These are phyloP conservation scores for Aspergillus pseudotamarii DNA, from an alignment of 2,329 filamentous ascomycete genomes.

Conservation along the genomic window DNA sequence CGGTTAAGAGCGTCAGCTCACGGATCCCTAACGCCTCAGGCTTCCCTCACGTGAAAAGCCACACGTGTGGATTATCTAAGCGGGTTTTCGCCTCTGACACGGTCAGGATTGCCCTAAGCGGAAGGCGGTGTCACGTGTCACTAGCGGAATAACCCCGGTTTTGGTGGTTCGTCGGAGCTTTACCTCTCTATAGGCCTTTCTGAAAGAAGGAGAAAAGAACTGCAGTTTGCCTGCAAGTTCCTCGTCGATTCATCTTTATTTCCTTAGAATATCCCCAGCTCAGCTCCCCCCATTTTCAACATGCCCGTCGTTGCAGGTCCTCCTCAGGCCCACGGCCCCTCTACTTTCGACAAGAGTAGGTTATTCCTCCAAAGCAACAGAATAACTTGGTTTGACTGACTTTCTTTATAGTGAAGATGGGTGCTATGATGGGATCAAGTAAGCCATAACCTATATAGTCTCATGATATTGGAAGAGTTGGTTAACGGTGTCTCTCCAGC, in stretches of 20 bases:
- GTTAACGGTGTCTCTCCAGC: conserved; percentile 55
- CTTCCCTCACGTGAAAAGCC: conserved; percentile 19
- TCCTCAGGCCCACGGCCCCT: conserved; percentile 58
- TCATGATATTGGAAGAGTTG: not conserved
- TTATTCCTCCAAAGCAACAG: conserved; percentile 2
- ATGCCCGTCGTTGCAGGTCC: conserved; percentile 63
- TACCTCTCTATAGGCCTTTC: not conserved
- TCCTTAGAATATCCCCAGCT: not conserved
- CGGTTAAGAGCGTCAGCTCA: conserved; percentile 28
- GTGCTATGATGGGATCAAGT: conserved; percentile 98
- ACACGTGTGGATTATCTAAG: conserved; percentile 21
- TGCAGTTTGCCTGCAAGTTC: conserved; percentile 3
- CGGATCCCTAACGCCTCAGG: conserved; percentile 23
- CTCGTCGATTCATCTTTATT: not conserved
- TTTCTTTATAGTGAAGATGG: conserved; percentile 80
- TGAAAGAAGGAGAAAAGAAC: conserved; percentile 3
- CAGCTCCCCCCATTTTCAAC: conserved; percentile 18
- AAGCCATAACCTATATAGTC: conserved; percentile 50
- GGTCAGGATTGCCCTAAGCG: not conserved
- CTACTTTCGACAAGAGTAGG: conserved; percentile 72
- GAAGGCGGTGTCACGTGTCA: conserved; percentile 22
- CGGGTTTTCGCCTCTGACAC: not conserved
- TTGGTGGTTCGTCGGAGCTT: conserved; percentile 1
- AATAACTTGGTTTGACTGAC: conserved; percentile 30
- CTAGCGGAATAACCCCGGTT: conserved; percentile 3